phyloP scores from a whole-genome alignment of 2,329 filamentous ascomycete species.

The Neopestalotiopsis sp. region DNA sequence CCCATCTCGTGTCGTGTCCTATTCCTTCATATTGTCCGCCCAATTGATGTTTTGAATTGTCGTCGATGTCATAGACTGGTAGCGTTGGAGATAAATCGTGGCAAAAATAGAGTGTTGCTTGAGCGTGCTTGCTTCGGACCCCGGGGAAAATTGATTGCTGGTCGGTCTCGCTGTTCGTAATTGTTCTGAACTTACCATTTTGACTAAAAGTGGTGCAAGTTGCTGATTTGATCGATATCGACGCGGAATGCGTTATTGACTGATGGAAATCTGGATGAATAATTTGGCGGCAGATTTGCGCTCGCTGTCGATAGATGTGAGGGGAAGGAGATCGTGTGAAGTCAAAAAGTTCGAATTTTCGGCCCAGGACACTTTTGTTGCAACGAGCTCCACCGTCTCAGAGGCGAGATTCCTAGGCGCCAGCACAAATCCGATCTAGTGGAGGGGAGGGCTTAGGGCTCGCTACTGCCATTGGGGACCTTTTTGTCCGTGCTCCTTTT shows the following conservation, averaged over 20 bases:
- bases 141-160: constrained; percentile 2
- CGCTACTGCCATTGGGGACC: constrained; percentile 5
- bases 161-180: background rate
- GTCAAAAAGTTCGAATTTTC: constrained; percentile 45
- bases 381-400: constrained; percentile 18
- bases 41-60: constrained; percentile 5
- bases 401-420: constrained; percentile 15
- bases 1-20: background rate
- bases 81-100: constrained; percentile 22
- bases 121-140: background rate
- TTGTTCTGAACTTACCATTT: constrained; percentile 66
- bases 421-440: constrained; percentile 12
- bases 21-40: background rate
- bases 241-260: constrained; percentile 53
- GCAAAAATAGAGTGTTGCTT: constrained; percentile 13
- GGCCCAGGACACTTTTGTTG: constrained; percentile 24
- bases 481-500: constrained; percentile 9
- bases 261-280: constrained; percentile 57
- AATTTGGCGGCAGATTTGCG: constrained; percentile 54
- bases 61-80: constrained; percentile 17
- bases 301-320: constrained; percentile 44
- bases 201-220: constrained; percentile 60
- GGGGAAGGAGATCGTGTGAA: constrained; percentile 54
- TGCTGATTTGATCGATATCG: constrained; percentile 44
- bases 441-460: constrained; percentile 23